Evolutionary conservation across 1,284 basidiomycete species (phyloP).

Genomic region (Sutorius eximius): DNA sequence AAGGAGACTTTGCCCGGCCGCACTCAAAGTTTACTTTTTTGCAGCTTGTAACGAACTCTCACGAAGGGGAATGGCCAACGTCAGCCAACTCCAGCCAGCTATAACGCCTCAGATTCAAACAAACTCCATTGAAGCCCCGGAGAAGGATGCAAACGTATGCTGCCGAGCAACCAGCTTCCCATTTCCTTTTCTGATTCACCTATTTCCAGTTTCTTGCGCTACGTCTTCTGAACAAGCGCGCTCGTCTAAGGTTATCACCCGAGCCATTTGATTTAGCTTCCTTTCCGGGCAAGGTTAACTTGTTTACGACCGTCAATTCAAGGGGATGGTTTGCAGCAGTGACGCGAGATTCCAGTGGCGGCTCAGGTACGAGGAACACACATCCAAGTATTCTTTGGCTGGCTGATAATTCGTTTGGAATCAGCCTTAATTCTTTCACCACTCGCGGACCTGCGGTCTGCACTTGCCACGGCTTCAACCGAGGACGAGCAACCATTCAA

Average conservation of each 20-base stretch:
- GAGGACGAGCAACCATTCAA: conserved; percentile 44
- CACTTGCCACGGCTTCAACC: conserved; percentile 42
- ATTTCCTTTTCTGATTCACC: conserved; percentile 1
- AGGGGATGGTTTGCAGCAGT: conserved; percentile 69
- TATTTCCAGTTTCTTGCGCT: conserved; percentile 45
- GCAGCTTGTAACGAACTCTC: background rate
- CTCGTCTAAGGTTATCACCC: conserved; percentile 59
- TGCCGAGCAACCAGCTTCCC: background rate
- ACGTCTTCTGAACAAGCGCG: conserved; percentile 55
- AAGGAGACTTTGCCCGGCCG: background rate
- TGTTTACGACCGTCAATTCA: conserved; percentile 59
- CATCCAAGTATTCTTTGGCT: background rate
- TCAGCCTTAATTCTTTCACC: conserved; percentile 59
- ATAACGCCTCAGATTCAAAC: conserved; percentile 34
- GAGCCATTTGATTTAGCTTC: conserved; percentile 45
- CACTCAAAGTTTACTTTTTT: background rate
- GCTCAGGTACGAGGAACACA: conserved; percentile 37
- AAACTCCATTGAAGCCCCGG: conserved; percentile 36
- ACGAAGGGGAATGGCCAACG: conserved; percentile 32
- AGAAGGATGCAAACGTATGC: conserved; percentile 48
- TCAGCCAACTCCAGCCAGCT: conserved; percentile 40
- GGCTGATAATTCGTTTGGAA: conserved; percentile 1
- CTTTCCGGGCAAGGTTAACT: conserved; percentile 39
- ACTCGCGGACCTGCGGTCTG: conserved; percentile 53
- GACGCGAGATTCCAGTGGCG: conserved; percentile 36